Base-by-base conservation (phyloP, 2,329 filamentous ascomycete species). In the Conoideocrella luteorostrata region DNA sequence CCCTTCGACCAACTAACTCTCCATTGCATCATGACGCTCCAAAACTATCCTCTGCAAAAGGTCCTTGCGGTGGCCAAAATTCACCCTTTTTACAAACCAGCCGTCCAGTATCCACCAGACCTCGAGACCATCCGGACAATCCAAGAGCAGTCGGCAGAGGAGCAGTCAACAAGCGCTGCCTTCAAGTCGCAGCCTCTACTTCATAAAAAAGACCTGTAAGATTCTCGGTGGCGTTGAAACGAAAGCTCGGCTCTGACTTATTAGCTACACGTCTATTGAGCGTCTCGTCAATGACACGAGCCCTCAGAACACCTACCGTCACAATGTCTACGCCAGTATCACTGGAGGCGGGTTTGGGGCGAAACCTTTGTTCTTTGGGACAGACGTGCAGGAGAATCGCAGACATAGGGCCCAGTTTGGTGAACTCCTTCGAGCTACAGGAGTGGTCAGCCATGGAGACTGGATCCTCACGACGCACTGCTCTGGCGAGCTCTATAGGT, bases 381-480 rank as follows among this genome's bases (percentile, higher is more conserved):
- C 63, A 0, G 66, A 71, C 47, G 52, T 54, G 0, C 13, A 49
- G 2, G 69, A 72, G 42, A 72, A 70, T 21, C 65, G 69, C 2
- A 48, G 47, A 2, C 69, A 72, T 1, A 54, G 69, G 35, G 56
- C 57, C 4, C 45, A 48, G 0, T 59, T 63, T 11, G 67, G 67
- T 0, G 41, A 51, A 0, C 56, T 70, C 7, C 46, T 70, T 3
- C 50, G 41, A 2, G 49, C 39, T 0, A 54, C 54, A 4, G 56
- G 61, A 0, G 15, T 69, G 0, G 48, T 70, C 2, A 49, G 57
- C 5, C 50, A 52, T 0, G 56, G 56, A 0, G 69, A 72, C 46
- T 67, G 67, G 59, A 57, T 66, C 4, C 15, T 71, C 21, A 61
- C 67, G 1, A 57, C 58, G 2, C 68, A 72, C 44, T 51, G 45